Evolutionary conservation across 352 stramenopile genomes (phyloP).

Genomic region (Globisporangium nunn): DNA sequence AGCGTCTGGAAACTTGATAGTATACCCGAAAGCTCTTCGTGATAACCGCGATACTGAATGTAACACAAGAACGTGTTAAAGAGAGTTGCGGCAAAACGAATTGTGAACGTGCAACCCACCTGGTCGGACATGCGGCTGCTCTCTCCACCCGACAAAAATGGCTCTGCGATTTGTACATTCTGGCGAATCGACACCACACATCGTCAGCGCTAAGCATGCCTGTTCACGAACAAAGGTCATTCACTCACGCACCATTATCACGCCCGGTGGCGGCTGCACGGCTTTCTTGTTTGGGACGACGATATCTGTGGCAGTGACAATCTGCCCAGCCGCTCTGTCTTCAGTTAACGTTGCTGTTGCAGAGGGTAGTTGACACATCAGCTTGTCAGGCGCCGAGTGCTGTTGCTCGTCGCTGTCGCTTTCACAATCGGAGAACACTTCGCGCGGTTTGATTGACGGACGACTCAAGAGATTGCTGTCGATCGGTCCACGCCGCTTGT

Average conservation of each 20-base stretch:
- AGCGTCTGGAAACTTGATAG: constrained; percentile 34
- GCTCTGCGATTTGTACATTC: constrained; percentile 31
- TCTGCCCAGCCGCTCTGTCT: background rate
- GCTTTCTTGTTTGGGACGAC: background rate
- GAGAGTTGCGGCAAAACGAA: background rate
- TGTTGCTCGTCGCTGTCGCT: background rate
- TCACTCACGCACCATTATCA: background rate
- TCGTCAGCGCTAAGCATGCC: no score
- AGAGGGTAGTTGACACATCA: background rate
- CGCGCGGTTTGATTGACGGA: constrained; percentile 12
- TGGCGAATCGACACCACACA: background rate
- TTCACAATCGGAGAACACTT: background rate
- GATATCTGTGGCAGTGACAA: background rate
- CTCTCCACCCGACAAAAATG: constrained; percentile 13
- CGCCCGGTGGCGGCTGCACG: background rate
- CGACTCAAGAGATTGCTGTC: constrained; percentile 4
- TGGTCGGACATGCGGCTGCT: background rate
- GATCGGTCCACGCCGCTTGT: constrained; percentile 1
- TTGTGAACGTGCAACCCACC: background rate
- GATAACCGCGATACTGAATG: constrained; percentile 20
- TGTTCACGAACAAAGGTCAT: no score
- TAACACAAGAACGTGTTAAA: background rate
- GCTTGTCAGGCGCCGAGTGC: background rate
- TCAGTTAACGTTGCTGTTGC: background rate
- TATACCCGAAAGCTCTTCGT: constrained; percentile 44